These are phyloP conservation scores for Naganishia liquefaciens DNA, from an alignment of 1,284 basidiomycete species.

Conservation along the genomic window DNA sequence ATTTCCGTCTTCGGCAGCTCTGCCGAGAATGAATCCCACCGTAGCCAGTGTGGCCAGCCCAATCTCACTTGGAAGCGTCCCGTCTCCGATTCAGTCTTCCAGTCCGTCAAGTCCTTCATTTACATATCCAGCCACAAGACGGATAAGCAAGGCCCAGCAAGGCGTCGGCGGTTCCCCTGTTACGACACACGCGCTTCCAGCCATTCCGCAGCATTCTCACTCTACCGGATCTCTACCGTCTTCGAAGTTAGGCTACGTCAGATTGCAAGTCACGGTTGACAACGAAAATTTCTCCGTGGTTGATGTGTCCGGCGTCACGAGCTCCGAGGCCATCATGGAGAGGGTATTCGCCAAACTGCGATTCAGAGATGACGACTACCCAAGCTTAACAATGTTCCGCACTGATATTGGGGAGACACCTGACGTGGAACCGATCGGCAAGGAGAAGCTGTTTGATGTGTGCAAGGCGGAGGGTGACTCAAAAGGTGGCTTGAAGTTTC, in stretches of 20 bases:
- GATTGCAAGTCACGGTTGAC: conserved; percentile 68
- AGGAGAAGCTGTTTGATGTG: conserved; percentile 69
- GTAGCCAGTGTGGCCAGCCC: conserved; percentile 17
- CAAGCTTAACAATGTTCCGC: conserved; percentile 74
- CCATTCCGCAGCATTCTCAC: conserved; percentile 35
- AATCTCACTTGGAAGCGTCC: conserved; percentile 1
- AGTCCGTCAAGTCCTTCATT: conserved; percentile 24
- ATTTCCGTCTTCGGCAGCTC: not conserved
- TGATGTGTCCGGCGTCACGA: conserved; percentile 70
- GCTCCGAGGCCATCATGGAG: conserved; percentile 74
- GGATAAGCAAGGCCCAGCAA: conserved; percentile 16
- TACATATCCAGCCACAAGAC: conserved; percentile 10
- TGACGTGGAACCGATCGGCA: conserved; percentile 67
- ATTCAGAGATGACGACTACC: conserved; percentile 78
- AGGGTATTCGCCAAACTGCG: conserved; percentile 81
- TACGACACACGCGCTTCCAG: conserved; percentile 18
- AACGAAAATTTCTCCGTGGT: conserved; percentile 77
- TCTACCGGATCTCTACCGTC: conserved; percentile 30
- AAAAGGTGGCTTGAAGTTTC: conserved; percentile 74
- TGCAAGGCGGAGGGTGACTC: conserved; percentile 71
- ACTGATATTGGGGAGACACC: conserved; percentile 78
- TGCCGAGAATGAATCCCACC: conserved; percentile 3
- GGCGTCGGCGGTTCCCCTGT: not conserved
- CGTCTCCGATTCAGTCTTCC: conserved; percentile 23
- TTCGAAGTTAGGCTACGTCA: conserved; percentile 38